Evolutionary conservation across 202 grass and related monocot genomes (phyloP).

Genomic region (Tripidium arundinaceum): DNA sequence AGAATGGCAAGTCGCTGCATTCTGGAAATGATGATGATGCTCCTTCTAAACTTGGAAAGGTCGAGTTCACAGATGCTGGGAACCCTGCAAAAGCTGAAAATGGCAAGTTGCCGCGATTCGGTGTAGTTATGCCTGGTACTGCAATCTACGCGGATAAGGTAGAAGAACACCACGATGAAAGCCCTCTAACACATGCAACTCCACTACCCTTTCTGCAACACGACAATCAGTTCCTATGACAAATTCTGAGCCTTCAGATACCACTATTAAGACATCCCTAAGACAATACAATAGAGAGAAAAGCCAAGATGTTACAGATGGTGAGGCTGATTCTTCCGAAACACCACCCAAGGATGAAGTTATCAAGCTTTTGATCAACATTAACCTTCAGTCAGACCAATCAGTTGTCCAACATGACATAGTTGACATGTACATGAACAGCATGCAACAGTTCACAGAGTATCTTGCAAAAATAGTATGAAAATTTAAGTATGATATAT

Average conservation of each 20-base stretch:
- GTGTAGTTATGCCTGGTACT: constrained; percentile 31
- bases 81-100: constrained; percentile 40
- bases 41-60: constrained; percentile 51
- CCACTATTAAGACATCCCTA: constrained; percentile 29
- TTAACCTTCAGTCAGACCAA: constrained; percentile 57
- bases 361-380: constrained; percentile 49
- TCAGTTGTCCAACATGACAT: constrained; percentile 74
- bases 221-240: constrained; percentile 31
- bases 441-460: constrained; percentile 91
- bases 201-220: neutral
- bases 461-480: constrained; percentile 89
- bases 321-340: constrained; percentile 50
- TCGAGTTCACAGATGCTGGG: constrained; percentile 60
- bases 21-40: constrained; percentile 26
- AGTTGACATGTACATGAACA: constrained; percentile 97
- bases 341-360: constrained; percentile 29
- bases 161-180: constrained; percentile 35
- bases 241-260: constrained; percentile 34
- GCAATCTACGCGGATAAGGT: constrained; percentile 34
- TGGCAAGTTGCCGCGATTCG: constrained; percentile 29
- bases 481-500: too few relatives aligned
- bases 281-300: constrained; percentile 33
- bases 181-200: constrained; percentile 29
- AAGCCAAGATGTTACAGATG: constrained; percentile 39
- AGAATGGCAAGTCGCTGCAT: constrained; percentile 39